These are phyloP conservation scores for Collybia sordida DNA, from an alignment of 768 basidiomycete species.

Conservation along the genomic window DNA sequence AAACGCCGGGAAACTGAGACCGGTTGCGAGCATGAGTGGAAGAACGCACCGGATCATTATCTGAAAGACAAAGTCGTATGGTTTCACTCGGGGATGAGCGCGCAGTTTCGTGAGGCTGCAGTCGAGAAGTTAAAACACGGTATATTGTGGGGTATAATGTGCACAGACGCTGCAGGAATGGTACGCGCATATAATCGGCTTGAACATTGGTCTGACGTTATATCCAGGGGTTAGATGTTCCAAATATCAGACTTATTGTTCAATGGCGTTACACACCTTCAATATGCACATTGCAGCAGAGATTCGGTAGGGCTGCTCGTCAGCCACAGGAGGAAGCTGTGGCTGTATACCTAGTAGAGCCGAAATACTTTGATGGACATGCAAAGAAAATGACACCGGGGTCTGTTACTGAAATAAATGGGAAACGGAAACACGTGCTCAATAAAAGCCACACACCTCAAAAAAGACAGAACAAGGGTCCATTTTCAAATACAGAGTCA, in stretches of 20 bases:
- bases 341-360: constrained; percentile 14
- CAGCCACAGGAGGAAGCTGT: not conserved
- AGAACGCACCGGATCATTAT: not conserved
- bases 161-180: not conserved
- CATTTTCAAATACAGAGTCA: too few species aligned
- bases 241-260: constrained; percentile 11
- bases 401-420: too few species aligned
- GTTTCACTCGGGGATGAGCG: constrained; percentile 3
- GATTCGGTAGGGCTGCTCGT: constrained; percentile 10
- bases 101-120: not conserved
- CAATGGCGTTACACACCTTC: constrained; percentile 11
- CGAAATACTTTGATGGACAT: constrained; percentile 11
- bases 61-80: not conserved
- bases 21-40: not conserved
- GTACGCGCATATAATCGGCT: not conserved
- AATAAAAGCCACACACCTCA: too few species aligned
- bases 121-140: not conserved
- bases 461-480: too few species aligned
- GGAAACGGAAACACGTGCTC: constrained; percentile 1
- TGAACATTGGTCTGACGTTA: not conserved
- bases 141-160: not conserved
- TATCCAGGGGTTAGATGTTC: constrained; percentile 11
- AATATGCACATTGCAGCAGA: constrained; percentile 13
- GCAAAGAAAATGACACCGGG: not conserved
- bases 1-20: not conserved